A percentile compares a stretch with the other conserved stretches of the same genome.
Evolutionary conservation across 805 yeast species (phyloP).

Genomic region (Alloascoidea africana): DNA sequence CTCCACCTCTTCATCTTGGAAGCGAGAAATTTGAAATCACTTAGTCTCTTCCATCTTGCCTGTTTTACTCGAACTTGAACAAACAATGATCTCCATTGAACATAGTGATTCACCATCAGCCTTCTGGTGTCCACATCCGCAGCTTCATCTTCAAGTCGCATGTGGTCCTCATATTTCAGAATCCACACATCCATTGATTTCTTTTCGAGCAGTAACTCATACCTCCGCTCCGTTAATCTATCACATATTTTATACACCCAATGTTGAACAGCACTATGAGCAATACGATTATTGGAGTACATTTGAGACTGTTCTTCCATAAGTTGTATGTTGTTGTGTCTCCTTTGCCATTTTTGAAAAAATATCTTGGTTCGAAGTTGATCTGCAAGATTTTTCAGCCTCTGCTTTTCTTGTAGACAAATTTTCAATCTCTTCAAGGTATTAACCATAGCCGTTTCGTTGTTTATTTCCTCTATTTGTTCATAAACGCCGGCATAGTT

Average conservation of each 20-base stretch:
- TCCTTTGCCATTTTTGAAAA: too few species aligned
- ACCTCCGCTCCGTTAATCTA: not conserved
- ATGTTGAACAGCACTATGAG: not conserved
- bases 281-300: not conserved
- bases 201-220: not conserved
- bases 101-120: not conserved
- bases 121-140: not conserved
- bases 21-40: not conserved
- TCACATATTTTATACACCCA: not conserved
- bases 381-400: too few species aligned
- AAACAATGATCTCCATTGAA: not conserved
- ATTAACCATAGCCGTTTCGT: too few species aligned
- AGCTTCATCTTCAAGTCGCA: not conserved
- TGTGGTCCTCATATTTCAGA: not conserved
- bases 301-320: not conserved
- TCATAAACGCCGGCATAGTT: too few species aligned
- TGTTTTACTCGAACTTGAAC: not conserved
- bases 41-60: not conserved
- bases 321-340: too few species aligned
- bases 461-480: too few species aligned
- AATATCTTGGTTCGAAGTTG: too few species aligned
- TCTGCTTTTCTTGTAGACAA: too few species aligned
- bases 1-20: not conserved
- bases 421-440: too few species aligned
- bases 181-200: not conserved